Evolutionary conservation across 345 rosid genomes (phyloP), one percentile per base, ranked within the genome.

Genomic region (Dovyalis caffra): DNA sequence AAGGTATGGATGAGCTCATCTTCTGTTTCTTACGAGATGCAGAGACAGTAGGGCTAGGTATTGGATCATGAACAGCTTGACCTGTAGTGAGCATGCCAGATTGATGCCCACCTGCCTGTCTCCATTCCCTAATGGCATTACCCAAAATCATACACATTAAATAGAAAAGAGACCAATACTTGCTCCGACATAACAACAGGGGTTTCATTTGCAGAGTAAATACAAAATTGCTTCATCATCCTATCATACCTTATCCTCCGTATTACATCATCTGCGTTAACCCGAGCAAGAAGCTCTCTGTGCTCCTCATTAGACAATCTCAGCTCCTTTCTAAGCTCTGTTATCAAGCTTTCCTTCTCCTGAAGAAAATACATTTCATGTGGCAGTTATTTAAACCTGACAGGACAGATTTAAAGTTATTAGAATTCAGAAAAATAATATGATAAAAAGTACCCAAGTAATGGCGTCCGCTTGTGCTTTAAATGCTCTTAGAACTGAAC

Each of bases 391-490:
- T 82, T 72, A 82, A 51, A 82, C 68, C 76, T 76, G 83, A 79
- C 70, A 40, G 75, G 79, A 62, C 66, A 75, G 77, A 77, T 74
- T 76, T 67, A 69, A 8, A n/a, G 79, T 71, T 72, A 79, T 68
- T 47, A 71, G 49, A 33, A 62, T 68, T 18, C 76, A 76, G 43
- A 16, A 71, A 76, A 57, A 12, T 1, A 35, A 72, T 47, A 71
- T 61, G 20, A 43, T 58, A 75, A n/a, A 58, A 71, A 45, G 73
- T 90, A 91, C 98, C 98, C 98, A 93, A 77, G 98, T 82, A 77
- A 93, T 91, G 69, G 95, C 98, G 87, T 93, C 98, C 81, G 92
- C 90, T 80, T 93, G 98, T 38, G 97, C 98, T 88, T 90, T 91
- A 89, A 93, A 91, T 65, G 97, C 98, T 84, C 95, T 87, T 49